Evolutionary conservation across 202 grass and related monocot species (phyloP), one percentile per base, ranked within the genome.

Genomic region (Saccharum hybrid): DNA sequence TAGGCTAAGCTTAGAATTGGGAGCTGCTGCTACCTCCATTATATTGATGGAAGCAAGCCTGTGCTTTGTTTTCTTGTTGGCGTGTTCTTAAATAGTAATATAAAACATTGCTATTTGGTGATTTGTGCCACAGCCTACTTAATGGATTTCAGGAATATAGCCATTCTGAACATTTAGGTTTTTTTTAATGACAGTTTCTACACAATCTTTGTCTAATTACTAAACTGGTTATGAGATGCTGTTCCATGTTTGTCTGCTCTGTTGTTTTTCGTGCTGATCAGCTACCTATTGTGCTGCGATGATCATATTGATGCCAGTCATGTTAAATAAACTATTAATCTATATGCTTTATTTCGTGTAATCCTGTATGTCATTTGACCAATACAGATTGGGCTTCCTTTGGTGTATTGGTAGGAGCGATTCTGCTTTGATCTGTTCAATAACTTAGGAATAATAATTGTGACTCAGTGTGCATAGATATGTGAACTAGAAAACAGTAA

Each of bases 41-140:
- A 22, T 60, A 15, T n/a, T 36, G 28, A 65, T 42, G 21, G 72
- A 78, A 89, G 43, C 54, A 69, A 37, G 21, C 13, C 8, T 75
- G 4, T 52, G 5, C 57, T 26, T 26, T 23, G 21, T 26, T 61
- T 61, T 63, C n/a, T 0, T 69, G 15, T 41, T 36, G 0, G 16
- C 51, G 16, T 68, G 46, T 51, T 61, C 8, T 80, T 6, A 79
- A 37, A 46, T 36, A 37, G 22, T 33, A 65, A 39, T 43, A 30
- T 22, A 52, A 19, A 11, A 42, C 16, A 49, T 14, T 39, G 30
- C 30, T 66, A 76, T 54, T 56, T 73, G 38, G 48, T n/a, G n/a
- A n/a, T n/a, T n/a, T n/a, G n/a, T n/a, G n/a, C n/a, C n/a, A n/a
- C n/a, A n/a, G n/a, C n/a, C n/a, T n/a, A n/a, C n/a, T n/a, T 45